Percentiles rank a stretch among this genome's conserved stretches.
phyloP scores from a whole-genome alignment of 257 asterid genomes.

The Fraxinus cuspidata region DNA sequence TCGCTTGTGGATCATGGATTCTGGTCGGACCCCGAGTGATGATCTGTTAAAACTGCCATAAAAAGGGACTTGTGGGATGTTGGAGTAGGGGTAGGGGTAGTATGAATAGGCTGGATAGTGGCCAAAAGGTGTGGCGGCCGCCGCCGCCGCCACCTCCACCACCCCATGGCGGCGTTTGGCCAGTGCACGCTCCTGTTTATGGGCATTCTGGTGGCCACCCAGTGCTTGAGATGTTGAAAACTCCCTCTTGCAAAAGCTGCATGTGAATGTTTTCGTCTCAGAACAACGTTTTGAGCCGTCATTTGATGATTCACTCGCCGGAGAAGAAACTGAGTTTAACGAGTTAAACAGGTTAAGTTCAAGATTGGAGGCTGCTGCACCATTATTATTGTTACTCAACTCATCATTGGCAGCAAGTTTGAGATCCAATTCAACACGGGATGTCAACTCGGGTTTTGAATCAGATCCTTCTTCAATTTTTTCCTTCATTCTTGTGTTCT shows the following conservation, averaged over 20 bases:
- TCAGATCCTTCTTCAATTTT: conserved; percentile 25
- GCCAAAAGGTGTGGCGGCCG: conserved; percentile 29
- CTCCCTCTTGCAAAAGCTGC: conserved; percentile 57
- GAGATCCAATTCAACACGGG: conserved; percentile 40
- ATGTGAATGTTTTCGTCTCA: conserved; percentile 46
- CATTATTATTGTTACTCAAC: conserved; percentile 3
- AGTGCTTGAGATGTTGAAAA: conserved; percentile 73
- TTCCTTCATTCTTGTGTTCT: conserved; percentile 14
- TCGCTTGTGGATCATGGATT: conserved; percentile 48
- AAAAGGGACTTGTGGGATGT: conserved; percentile 36
- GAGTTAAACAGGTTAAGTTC: conserved; percentile 49
- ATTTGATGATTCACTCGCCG: conserved; percentile 23
- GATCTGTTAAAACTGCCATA: conserved; percentile 34
- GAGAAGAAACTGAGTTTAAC: conserved; percentile 7
- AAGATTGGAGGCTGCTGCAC: conserved; percentile 20
- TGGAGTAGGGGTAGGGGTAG: conserved; percentile 32
- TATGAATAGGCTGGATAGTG: conserved; percentile 38
- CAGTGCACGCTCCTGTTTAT: conserved; percentile 62
- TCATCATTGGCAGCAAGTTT: conserved; percentile 32
- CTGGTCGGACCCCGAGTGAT: conserved; percentile 43
- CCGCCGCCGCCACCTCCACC: conserved; percentile 34
- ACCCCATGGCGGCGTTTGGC: conserved; percentile 54
- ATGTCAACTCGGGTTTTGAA: conserved; percentile 15
- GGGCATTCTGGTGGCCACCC: conserved; percentile 85
- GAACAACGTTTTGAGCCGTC: conserved; percentile 26